Evolutionary conservation across 108 stramenopile genomes (phyloP).

Genomic region (Mediolabrus comicus): DNA sequence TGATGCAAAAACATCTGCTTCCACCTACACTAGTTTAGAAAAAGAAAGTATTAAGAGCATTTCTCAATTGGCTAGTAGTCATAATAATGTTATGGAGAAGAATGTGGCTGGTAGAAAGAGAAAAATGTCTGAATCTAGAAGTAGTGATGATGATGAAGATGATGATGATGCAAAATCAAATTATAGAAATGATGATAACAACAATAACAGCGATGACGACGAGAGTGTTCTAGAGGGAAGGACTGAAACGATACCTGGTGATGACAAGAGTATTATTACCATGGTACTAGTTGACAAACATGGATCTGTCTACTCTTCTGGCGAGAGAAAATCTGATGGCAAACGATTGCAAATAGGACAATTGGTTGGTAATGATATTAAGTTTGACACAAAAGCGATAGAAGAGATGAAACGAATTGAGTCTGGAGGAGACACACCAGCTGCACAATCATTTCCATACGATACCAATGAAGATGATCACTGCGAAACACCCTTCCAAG

Average conservation of each 20-base stretch:
- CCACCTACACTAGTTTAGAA: not conserved
- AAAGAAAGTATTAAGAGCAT: slow-evolving; percentile 3
- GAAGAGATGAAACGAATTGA: slow-evolving; percentile 17
- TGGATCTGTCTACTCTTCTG: slow-evolving; percentile 55
- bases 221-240: slow-evolving; percentile 49
- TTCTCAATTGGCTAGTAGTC: slow-evolving; percentile 21
- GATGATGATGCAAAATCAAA: slow-evolving; percentile 15
- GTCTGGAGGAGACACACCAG: not conserved
- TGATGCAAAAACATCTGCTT: not conserved
- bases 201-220: slow-evolving; percentile 12
- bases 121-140: slow-evolving; percentile 7
- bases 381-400: slow-evolving; percentile 12
- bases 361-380: slow-evolving; percentile 10
- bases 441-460: slow-evolving; percentile 62
- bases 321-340: slow-evolving; percentile 48
- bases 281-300: slow-evolving; percentile 57
- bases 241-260: slow-evolving; percentile 34
- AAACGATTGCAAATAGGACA: slow-evolving; percentile 48
- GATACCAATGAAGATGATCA: slow-evolving; percentile 90
- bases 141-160: not conserved
- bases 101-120: not conserved
- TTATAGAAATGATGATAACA: not conserved
- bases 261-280: slow-evolving; percentile 2
- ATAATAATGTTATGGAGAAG: not conserved
- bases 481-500: slow-evolving; percentile 91